Evolutionary conservation across 2,329 filamentous ascomycete genomes (phyloP).

Genomic region (Neoscytalidium dimidiatum): DNA sequence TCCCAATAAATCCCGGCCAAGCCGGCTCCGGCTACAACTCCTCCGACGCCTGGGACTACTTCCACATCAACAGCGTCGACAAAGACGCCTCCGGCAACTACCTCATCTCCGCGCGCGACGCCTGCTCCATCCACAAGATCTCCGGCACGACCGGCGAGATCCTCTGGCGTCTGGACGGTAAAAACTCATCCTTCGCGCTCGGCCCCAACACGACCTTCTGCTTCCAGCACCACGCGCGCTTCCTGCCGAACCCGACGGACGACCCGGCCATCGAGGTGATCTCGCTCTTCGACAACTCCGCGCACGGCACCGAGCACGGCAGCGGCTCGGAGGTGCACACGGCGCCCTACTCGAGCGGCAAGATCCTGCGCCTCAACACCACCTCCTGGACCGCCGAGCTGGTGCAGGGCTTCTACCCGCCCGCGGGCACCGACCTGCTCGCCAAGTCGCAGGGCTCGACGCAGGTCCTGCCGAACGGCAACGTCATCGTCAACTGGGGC

Average conservation of each 20-base stretch:
- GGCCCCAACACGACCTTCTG: constrained; percentile 26
- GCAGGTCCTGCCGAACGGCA: constrained; percentile 45
- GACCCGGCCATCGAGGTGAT: constrained; percentile 22
- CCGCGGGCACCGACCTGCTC: constrained; percentile 33
- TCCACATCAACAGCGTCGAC: constrained; percentile 41
- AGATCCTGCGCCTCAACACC: constrained; percentile 44
- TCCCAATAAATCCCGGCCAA: constrained; percentile 25
- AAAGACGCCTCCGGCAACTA: constrained; percentile 32
- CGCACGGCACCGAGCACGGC: constrained; percentile 19
- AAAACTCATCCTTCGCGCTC: constrained; percentile 44
- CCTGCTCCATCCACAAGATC: constrained; percentile 24
- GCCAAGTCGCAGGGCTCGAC: constrained; percentile 44
- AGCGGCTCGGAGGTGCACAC: constrained; percentile 21
- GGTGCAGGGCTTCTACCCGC: constrained; percentile 43
- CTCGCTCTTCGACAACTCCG: constrained; percentile 43
- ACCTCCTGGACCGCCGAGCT: constrained; percentile 46
- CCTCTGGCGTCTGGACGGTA: constrained; percentile 55
- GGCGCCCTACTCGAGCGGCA: constrained; percentile 29
- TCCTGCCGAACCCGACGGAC: constrained; percentile 24
- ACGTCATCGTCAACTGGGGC: constrained; percentile 54
- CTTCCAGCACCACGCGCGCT: constrained; percentile 55
- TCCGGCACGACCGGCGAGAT: constrained; percentile 43
- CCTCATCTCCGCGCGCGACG: constrained; percentile 25
- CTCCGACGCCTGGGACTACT: constrained; percentile 43
- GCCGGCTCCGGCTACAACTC: constrained; percentile 30